Evolutionary conservation across 1,139 yeast species (phyloP).

Genomic region (Taiozyma sp.): DNA sequence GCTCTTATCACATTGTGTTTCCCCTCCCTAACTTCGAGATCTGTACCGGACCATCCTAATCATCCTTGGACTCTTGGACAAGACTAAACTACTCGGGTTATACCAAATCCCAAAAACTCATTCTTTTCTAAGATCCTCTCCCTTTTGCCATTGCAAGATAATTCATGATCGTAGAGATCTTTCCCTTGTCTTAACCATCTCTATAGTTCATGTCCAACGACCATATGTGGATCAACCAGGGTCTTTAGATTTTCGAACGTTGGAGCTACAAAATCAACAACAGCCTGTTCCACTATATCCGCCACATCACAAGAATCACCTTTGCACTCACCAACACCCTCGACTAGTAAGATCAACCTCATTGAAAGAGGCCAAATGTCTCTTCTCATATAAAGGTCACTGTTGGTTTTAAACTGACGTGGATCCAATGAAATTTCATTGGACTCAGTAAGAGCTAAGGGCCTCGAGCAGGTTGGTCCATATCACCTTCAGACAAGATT

Average conservation of each 20-base stretch:
- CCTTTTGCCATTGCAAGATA: too few relatives aligned
- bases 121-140: too few relatives aligned
- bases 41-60: too few relatives aligned
- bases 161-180: too few relatives aligned
- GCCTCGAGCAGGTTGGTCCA: slow-evolving; percentile 35
- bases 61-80: too few relatives aligned
- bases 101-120: too few relatives aligned
- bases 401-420: slow-evolving; percentile 19
- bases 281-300: neutral
- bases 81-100: too few relatives aligned
- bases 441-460: slow-evolving; percentile 33
- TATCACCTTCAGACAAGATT: slow-evolving; percentile 27
- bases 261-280: neutral
- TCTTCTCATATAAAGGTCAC: slow-evolving; percentile 11
- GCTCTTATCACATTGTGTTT: too few relatives aligned
- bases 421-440: slow-evolving; percentile 29
- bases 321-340: too few relatives aligned
- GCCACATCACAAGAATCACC: neutral
- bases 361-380: neutral
- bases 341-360: slow-evolving; percentile 9
- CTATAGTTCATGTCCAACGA: neutral
- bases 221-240: neutral
- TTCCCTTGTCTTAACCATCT: too few relatives aligned
- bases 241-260: neutral
- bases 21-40: too few relatives aligned